Conservation (phyloP, 176 grass and related monocot genomes). For the Eragrostis nindensis region DNA sequence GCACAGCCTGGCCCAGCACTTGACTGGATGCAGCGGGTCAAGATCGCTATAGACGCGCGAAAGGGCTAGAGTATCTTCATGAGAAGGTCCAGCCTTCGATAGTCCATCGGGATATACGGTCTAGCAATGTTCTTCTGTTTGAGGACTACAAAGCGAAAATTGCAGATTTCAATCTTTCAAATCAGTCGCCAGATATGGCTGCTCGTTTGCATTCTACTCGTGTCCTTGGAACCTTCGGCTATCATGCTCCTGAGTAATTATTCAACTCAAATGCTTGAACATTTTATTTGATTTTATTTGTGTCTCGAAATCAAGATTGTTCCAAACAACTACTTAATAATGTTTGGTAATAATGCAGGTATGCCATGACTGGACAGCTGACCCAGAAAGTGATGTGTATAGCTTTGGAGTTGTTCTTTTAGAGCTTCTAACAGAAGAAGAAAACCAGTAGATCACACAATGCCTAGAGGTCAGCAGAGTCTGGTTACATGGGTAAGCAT, state of each 20-base stretch:
- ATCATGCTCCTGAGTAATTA: slow-evolving; percentile 95
- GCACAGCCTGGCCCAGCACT: slow-evolving; percentile 83
- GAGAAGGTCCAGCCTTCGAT: slow-evolving; percentile 89
- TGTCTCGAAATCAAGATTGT: background rate
- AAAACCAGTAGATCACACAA: slow-evolving; percentile 92
- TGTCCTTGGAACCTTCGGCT: slow-evolving; percentile 89
- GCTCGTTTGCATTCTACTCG: slow-evolving; percentile 88
- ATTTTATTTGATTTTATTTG: slow-evolving; percentile 1
- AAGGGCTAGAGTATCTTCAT: slow-evolving; percentile 93
- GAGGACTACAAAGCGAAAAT: slow-evolving; percentile 86
- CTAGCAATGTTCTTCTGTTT: slow-evolving; percentile 90
- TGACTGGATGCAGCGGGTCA: slow-evolving; percentile 83
- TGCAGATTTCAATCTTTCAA: slow-evolving; percentile 93
- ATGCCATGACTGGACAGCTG: slow-evolving; percentile 90
- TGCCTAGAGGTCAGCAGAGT: slow-evolving; percentile 95
- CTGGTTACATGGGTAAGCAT: slow-evolving; percentile 92
- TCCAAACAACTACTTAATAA: slow-evolving; percentile 7
- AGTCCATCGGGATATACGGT: slow-evolving; percentile 87
- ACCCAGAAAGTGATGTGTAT: slow-evolving; percentile 97
- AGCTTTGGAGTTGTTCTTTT: slow-evolving; percentile 95
- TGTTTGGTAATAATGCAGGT: slow-evolving; percentile 52
- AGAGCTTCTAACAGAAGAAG: slow-evolving; percentile 91
- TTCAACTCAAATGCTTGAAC: slow-evolving; percentile 32
- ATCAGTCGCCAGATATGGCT: slow-evolving; percentile 88
- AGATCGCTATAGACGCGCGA: slow-evolving; percentile 89